phyloP scores from a whole-genome alignment of 169 alveolate genomes.

The Amoebophrya sp. region DNA sequence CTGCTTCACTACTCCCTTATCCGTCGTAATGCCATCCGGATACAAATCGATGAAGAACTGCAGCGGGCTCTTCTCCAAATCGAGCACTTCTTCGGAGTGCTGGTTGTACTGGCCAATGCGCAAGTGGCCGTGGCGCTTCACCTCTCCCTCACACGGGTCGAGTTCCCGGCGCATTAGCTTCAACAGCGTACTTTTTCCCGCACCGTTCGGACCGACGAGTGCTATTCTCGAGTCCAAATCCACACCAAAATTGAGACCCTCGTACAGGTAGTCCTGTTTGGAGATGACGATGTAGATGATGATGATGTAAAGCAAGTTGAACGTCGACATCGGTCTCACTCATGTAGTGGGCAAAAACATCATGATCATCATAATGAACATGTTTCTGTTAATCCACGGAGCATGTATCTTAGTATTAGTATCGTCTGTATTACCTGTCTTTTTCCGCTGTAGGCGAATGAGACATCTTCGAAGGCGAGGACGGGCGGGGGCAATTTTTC shows the following conservation, averaged over 20 bases:
- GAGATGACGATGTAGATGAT: background rate
- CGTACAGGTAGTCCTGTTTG: slow-evolving; percentile 56
- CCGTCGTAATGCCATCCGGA: slow-evolving; percentile 61
- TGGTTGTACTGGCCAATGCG: slow-evolving; percentile 88
- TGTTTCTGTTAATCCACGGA: background rate
- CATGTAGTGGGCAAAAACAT: background rate
- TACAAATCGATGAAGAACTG: slow-evolving; percentile 63
- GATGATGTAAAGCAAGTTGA: background rate
- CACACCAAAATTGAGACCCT: slow-evolving; percentile 55
- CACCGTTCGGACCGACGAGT: slow-evolving; percentile 93
- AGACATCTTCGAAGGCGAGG: slow-evolving; percentile 63
- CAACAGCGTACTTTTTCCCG: slow-evolving; percentile 92
- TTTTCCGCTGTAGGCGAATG: slow-evolving; percentile 52
- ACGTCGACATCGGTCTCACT: background rate
- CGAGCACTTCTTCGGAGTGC: slow-evolving; percentile 87
- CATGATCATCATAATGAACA: background rate
- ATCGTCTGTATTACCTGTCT: slow-evolving; percentile 19
- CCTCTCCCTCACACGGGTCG: slow-evolving; percentile 70
- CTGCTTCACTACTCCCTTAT: slow-evolving; percentile 74
- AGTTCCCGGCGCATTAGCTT: slow-evolving; percentile 77
- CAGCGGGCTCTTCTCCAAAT: slow-evolving; percentile 84
- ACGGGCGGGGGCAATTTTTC: slow-evolving; percentile 78
- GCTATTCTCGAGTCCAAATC: slow-evolving; percentile 82
- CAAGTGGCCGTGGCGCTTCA: slow-evolving; percentile 79
- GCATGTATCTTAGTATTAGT: background rate